phyloP scores from a whole-genome alignment of 176 grass and related monocot genomes.

The Raddia distichophylla region DNA sequence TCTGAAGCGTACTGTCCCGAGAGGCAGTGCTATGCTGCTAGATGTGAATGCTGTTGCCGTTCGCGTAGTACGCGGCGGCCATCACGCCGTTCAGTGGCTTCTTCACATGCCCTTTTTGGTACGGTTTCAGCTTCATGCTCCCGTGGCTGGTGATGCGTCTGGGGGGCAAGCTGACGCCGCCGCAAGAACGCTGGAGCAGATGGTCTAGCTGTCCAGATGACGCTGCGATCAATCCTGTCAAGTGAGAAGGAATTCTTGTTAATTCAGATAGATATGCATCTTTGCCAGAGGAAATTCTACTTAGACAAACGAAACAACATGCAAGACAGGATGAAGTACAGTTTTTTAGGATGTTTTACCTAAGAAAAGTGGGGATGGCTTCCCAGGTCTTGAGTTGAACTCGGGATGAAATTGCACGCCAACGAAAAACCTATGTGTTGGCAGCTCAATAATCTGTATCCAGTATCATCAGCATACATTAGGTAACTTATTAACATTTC shows the following conservation, averaged over 20 bases:
- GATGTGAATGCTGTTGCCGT: slow-evolving; percentile 61
- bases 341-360: slow-evolving; percentile 49
- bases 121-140: slow-evolving; percentile 28
- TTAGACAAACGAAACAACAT: not conserved
- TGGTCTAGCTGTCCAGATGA: slow-evolving; percentile 62
- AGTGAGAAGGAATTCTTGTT: not conserved
- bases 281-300: not conserved
- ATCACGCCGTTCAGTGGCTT: slow-evolving; percentile 55
- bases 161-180: not conserved
- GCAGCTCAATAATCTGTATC: slow-evolving; percentile 82
- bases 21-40: slow-evolving; percentile 33
- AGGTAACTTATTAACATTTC: not conserved
- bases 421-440: slow-evolving; percentile 71
- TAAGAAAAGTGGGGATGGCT: slow-evolving; percentile 87
- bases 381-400: slow-evolving; percentile 90
- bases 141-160: not conserved
- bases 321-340: not conserved
- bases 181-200: slow-evolving; percentile 45
- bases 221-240: slow-evolving; percentile 75
- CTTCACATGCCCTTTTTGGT: slow-evolving; percentile 47
- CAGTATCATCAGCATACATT: not conserved
- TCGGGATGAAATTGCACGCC: slow-evolving; percentile 96
- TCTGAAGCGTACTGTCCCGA: not conserved
- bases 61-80: slow-evolving; percentile 44
- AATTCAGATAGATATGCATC: not conserved